Base-by-base conservation (phyloP, 2,329 filamentous ascomycete species). In the Alternaria tenuissima region DNA sequence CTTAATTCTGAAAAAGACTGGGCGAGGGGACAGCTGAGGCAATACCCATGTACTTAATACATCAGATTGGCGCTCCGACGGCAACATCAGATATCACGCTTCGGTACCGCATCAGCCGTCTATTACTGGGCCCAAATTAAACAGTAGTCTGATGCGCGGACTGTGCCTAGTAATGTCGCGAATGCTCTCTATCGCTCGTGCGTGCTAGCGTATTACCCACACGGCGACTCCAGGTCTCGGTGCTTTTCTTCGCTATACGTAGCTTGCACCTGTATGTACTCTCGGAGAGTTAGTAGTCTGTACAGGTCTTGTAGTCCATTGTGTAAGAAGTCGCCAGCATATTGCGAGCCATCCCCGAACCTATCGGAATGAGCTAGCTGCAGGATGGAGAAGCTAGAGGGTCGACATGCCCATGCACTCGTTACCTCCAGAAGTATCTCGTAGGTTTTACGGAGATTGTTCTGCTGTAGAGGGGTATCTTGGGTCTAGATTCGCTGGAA, bases 351-450 rank as follows among this genome's bases (percentile, higher is more conserved):
- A 36, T 16, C 0, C 32, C 32, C 14, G 32, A 36, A 16, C 12
- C 32, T 36, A 36, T 36, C 32, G 6, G 32, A 12, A 16, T 2
- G 12, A 0, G 12, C 11, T 6, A 36, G 32, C 14, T 36, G 32
- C 32, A 14, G 12, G 3, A 36, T 6, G 14, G 32, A 32, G 32
- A 36, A 36, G 32, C 32, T 36, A 36, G 32, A 36, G 0, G 32
- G 4, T 30, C 28, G 12, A 34, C 4, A 34, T 34, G 16, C 5
- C 34, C 34, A n/a, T n/a, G 14, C 16, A n/a, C 14, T 16, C 6
- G 16, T n/a, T 8, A 30, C 8, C 0, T 8, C 1, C 0, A n/a
- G 7, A 7, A 38, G 7, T n/a, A 16, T n/a, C 34, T n/a, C 34
- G 16, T 38, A n/a, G 34, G 34, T n/a, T 38, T 38, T 38, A 16